phyloP scores from a whole-genome alignment of 2,329 filamentous ascomycete genomes.

The Thelonectria blattea region DNA sequence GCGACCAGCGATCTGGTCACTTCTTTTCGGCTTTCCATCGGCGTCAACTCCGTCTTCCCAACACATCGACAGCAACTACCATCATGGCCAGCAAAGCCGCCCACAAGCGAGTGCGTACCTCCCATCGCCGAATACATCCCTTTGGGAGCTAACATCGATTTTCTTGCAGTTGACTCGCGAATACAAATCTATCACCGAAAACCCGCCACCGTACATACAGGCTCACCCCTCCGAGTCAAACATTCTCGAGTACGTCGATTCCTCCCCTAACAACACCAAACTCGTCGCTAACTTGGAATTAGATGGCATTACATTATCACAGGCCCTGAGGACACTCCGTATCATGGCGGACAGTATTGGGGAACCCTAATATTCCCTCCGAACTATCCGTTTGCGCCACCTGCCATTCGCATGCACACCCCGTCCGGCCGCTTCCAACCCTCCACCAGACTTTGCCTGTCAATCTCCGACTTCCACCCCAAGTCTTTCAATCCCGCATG shows the following conservation, averaged over 20 bases:
- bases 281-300: constrained; percentile 25
- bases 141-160: constrained; percentile 30
- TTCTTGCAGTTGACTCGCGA: constrained; percentile 62
- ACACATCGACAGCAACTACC: constrained; percentile 12
- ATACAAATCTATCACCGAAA: constrained; percentile 68
- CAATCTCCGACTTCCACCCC: constrained; percentile 96
- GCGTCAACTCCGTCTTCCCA: constrained; percentile 7
- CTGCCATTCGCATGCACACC: constrained; percentile 98
- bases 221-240: constrained; percentile 91
- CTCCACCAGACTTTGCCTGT: constrained; percentile 88
- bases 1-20: constrained; percentile 38
- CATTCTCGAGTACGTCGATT: constrained; percentile 76
- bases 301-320: constrained; percentile 97
- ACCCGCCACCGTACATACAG: constrained; percentile 86
- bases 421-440: constrained; percentile 95
- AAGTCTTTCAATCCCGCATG: constrained; percentile 98
- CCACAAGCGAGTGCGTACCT: constrained; percentile 68
- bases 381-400: constrained; percentile 96
- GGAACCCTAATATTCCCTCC: constrained; percentile 93
- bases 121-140: background rate
- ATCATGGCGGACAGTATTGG: constrained; percentile 97
- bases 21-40: constrained; percentile 13
- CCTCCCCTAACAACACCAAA: constrained; percentile 12
- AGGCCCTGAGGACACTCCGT: constrained; percentile 91
- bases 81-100: constrained; percentile 75